Conservation (phyloP, 495 filamentous ascomycete species). For the Aspergillus nanangensis region DNA sequence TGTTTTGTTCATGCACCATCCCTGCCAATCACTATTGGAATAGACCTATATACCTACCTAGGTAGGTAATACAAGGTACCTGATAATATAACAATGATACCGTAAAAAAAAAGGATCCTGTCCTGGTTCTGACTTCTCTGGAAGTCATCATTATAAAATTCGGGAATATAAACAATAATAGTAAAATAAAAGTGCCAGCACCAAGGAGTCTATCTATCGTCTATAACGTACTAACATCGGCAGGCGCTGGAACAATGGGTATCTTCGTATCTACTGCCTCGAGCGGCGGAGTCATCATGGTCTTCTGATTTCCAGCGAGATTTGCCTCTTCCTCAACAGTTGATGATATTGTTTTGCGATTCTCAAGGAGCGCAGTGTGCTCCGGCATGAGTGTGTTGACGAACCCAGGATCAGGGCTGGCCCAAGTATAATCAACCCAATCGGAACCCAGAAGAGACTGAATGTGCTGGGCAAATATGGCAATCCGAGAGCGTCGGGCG, state of each 20-base stretch:
- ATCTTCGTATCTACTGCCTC: slow-evolving; percentile 18
- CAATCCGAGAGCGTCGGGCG: slow-evolving; percentile 53
- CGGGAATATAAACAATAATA: too few species aligned
- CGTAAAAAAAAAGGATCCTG: too few species aligned
- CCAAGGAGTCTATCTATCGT: background rate
- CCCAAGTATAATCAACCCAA: slow-evolving; percentile 73
- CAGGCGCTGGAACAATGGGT: background rate
- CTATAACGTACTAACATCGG: slow-evolving; percentile 5
- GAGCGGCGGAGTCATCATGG: slow-evolving; percentile 28
- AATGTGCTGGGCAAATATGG: slow-evolving; percentile 56
- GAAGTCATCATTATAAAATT: too few species aligned
- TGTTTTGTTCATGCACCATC: too few species aligned
- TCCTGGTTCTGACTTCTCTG: too few species aligned
- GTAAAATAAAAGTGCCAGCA: background rate
- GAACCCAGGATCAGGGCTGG: slow-evolving; percentile 58
- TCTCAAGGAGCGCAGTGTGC: slow-evolving; percentile 21
- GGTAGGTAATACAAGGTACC: too few species aligned
- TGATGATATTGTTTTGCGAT: slow-evolving; percentile 4
- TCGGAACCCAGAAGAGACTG: slow-evolving; percentile 55
- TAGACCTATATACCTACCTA: too few species aligned
- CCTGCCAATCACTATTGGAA: too few species aligned
- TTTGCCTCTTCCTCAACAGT: slow-evolving; percentile 3
- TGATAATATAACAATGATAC: too few species aligned
- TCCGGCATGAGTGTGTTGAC: slow-evolving; percentile 48
- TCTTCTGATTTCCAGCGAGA: slow-evolving; percentile 2